These are phyloP conservation scores for Astragalus glycyphyllos DNA, from an alignment of 306 rosid genomes.

Conservation along the genomic window DNA sequence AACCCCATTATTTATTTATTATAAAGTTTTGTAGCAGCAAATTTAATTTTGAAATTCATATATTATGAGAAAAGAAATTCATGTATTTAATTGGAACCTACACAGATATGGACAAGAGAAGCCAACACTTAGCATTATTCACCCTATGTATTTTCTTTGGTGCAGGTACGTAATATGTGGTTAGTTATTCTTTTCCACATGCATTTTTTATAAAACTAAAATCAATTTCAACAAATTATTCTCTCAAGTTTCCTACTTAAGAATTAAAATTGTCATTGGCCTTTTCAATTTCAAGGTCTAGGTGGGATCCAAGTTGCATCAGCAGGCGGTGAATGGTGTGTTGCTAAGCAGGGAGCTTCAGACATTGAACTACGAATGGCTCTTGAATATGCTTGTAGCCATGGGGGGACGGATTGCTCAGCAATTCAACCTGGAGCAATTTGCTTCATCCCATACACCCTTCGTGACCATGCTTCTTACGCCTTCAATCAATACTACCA, in stretches of 20 bases:
- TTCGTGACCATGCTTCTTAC: conserved; percentile 84
- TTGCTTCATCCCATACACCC: conserved; percentile 76
- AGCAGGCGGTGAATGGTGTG: conserved; percentile 78
- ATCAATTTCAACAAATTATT: conserved; percentile 21
- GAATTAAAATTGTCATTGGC: conserved; percentile 30
- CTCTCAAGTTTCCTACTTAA: conserved; percentile 11
- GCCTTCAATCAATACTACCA: conserved; percentile 89
- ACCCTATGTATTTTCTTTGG: conserved; percentile 55
- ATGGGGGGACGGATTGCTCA: conserved; percentile 89
- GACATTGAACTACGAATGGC: conserved; percentile 83
- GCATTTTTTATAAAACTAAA: conserved; percentile 15
- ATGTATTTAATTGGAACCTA: neutral
- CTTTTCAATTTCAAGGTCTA: conserved; percentile 63
- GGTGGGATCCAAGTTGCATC: conserved; percentile 51
- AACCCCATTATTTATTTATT: no score
- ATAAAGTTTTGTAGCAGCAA: conserved; percentile 5
- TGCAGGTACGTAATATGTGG: conserved; percentile 59
- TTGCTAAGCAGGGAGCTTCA: conserved; percentile 71
- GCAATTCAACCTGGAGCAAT: conserved; percentile 67
- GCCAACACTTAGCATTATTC: conserved; percentile 50
- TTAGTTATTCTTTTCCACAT: neutral
- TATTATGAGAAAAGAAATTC: no score
- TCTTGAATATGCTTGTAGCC: conserved; percentile 92
- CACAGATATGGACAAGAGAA: conserved; percentile 60
- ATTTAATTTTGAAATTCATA: no score